phyloP scores from a whole-genome alignment of 2,329 filamentous ascomycete genomes.

The Phoma sp. region DNA sequence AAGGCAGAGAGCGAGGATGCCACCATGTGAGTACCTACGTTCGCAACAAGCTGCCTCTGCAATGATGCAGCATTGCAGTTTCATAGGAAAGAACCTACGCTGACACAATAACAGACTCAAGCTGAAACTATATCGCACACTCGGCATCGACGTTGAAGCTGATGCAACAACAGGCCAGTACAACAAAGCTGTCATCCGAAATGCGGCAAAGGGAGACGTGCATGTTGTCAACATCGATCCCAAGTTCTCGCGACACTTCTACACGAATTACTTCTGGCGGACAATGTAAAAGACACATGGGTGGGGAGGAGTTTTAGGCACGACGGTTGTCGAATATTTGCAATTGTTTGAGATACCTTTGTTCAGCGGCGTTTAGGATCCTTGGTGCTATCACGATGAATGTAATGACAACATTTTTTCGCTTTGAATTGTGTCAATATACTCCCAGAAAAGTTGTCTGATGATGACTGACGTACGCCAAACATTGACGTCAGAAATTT shows the following conservation, averaged over 20 bases:
- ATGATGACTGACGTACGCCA: not conserved
- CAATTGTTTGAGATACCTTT: slow-evolving; percentile 10
- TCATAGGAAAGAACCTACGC: not conserved
- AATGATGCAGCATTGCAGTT: too few species aligned
- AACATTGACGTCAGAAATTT: not conserved
- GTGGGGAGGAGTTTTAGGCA: too few species aligned
- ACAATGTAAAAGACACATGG: slow-evolving; percentile 64
- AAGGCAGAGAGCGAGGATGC: slow-evolving; percentile 58
- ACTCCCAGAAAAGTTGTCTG: too few species aligned
- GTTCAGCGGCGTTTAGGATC: slow-evolving; percentile 1
- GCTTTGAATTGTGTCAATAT: too few species aligned
- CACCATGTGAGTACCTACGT: slow-evolving; percentile 54
- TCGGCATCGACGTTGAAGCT: slow-evolving; percentile 90
- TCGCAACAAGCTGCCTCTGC: not conserved
- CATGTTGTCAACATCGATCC: slow-evolving; percentile 94
- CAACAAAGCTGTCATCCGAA: slow-evolving; percentile 83
- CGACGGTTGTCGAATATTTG: not conserved
- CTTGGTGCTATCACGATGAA: not conserved
- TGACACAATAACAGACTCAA: slow-evolving; percentile 63
- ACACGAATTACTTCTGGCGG: slow-evolving; percentile 96
- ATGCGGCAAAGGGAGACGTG: slow-evolving; percentile 86
- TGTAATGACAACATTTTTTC: not conserved
- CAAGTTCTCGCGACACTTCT: slow-evolving; percentile 90
- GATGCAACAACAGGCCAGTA: slow-evolving; percentile 78
- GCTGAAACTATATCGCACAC: slow-evolving; percentile 86